A percentile compares a stretch with the other conserved stretches of the same genome.
phyloP scores from a whole-genome alignment of 2,329 filamentous ascomycete genomes.

The Gnomoniopsis sp. region DNA sequence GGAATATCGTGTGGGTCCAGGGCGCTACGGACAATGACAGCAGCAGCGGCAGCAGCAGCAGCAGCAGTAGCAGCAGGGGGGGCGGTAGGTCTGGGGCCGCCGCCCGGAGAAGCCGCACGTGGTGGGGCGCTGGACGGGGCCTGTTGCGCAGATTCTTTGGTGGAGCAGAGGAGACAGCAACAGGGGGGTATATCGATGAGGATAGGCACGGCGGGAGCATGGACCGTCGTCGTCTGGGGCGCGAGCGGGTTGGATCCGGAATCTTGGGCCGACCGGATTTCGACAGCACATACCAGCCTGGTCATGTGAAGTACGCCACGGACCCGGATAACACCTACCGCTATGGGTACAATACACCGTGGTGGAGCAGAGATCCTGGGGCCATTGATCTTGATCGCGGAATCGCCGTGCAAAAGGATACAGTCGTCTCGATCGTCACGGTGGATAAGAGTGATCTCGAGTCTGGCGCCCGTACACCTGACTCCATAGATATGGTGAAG shows the following conservation, averaged over 20 bases:
- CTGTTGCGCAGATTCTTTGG: neutral
- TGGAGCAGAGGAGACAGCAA: slow-evolving; percentile 4
- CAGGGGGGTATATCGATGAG: neutral
- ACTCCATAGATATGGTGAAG: neutral
- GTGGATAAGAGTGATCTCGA: slow-evolving; percentile 19
- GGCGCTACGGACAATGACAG: slow-evolving; percentile 18
- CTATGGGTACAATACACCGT: neutral
- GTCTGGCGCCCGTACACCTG: neutral
- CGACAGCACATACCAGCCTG: slow-evolving; percentile 4
- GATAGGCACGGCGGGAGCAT: neutral
- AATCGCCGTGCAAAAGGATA: slow-evolving; percentile 28
- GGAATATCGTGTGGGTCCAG: slow-evolving; percentile 30
- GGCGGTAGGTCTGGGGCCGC: neutral
- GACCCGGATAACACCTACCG: neutral
- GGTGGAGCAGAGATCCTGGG: neutral
- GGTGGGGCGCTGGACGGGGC: neutral
- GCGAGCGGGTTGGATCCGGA: slow-evolving; percentile 5
- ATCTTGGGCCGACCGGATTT: neutral
- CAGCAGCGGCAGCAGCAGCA: neutral
- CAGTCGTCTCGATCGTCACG: slow-evolving; percentile 28
- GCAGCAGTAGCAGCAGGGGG: slow-evolving; percentile 3
- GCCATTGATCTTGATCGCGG: neutral
- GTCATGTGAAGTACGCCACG: slow-evolving; percentile 4
- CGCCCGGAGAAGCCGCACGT: slow-evolving; percentile 13
- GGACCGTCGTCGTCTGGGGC: neutral